Conservation (phyloP, 192 early-diverging fungal genomes). For the Dissophora globulifera region DNA sequence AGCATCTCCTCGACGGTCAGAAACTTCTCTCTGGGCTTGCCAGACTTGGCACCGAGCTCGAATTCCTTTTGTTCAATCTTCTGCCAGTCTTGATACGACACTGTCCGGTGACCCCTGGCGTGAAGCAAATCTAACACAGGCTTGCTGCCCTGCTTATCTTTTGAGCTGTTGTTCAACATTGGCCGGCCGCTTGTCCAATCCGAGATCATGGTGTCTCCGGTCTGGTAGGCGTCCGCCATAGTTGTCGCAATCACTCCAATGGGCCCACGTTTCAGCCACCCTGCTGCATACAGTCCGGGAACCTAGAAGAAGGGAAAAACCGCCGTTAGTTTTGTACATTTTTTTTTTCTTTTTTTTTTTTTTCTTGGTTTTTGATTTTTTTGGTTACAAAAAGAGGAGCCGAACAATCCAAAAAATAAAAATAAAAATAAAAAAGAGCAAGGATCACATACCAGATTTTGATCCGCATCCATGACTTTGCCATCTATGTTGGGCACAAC, state of each 20-base stretch:
- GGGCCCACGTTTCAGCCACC: conserved; percentile 97
- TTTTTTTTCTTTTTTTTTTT: too few relatives aligned
- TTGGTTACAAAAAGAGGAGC: too few relatives aligned
- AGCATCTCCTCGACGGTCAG: conserved; percentile 71
- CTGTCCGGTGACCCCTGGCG: conserved; percentile 53
- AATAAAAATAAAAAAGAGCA: too few relatives aligned
- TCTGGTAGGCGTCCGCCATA: conserved; percentile 94
- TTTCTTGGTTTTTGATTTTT: too few relatives aligned
- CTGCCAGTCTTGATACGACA: conserved; percentile 86
- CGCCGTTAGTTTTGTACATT: neutral
- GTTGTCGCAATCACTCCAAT: conserved; percentile 94
- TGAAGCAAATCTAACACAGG: conserved; percentile 50
- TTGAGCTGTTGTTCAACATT: conserved; percentile 37
- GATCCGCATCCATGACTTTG: conserved; percentile 64
- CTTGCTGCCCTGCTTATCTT: conserved; percentile 5
- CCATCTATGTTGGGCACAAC: conserved; percentile 88
- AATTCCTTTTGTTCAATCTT: conserved; percentile 80
- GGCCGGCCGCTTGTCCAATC: conserved; percentile 63
- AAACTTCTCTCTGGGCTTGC: conserved; percentile 92
- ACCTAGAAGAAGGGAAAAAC: conserved; percentile 26
- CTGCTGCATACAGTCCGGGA: conserved; percentile 86
- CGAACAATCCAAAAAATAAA: too few relatives aligned
- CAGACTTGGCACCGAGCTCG: conserved; percentile 63
- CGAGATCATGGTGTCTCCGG: conserved; percentile 77
- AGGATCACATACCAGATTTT: conserved; percentile 40